These are phyloP conservation scores for Saksenaea vasiformis DNA, from an alignment of 371 early-diverging fungal species.

Conservation along the genomic window DNA sequence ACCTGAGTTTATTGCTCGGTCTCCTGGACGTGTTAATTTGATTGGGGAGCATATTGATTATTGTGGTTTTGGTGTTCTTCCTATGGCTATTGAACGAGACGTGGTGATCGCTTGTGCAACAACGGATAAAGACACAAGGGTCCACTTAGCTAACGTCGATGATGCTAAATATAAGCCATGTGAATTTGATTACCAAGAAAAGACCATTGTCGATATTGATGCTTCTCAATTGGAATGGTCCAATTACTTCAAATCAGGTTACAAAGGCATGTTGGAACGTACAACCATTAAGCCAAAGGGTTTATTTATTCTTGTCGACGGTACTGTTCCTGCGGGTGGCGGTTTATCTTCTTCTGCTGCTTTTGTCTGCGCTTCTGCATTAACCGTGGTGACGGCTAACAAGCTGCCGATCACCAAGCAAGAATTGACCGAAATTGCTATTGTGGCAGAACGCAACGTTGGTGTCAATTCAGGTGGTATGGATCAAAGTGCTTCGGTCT, in stretches of 20 bases:
- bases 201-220: constrained; percentile 70
- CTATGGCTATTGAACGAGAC: constrained; percentile 95
- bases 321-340: constrained; percentile 82
- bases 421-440: constrained; percentile 75
- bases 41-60: constrained; percentile 98
- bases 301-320: constrained; percentile 72
- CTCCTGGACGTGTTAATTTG: constrained; percentile 94
- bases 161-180: constrained; percentile 63
- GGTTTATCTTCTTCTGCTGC: constrained; percentile 89
- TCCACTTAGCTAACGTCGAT: constrained; percentile 68
- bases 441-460: constrained; percentile 79
- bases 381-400: constrained; percentile 69
- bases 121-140: constrained; percentile 44
- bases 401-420: constrained; percentile 55
- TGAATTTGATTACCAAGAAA: constrained; percentile 60
- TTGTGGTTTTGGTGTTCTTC: constrained; percentile 91
- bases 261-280: constrained; percentile 76
- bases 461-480: constrained; percentile 89
- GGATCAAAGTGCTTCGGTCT: constrained; percentile 92
- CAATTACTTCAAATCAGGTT: constrained; percentile 89
- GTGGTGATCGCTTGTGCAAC: constrained; percentile 74
- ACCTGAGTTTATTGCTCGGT: constrained; percentile 84
- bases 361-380: constrained; percentile 76
- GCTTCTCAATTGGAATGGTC: constrained; percentile 72
- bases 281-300: constrained; percentile 58